Percentiles rank a stretch among this genome's conserved stretches.
phyloP scores from a whole-genome alignment of 2,329 filamentous ascomycete species.

The Hypoxylon sp. region DNA sequence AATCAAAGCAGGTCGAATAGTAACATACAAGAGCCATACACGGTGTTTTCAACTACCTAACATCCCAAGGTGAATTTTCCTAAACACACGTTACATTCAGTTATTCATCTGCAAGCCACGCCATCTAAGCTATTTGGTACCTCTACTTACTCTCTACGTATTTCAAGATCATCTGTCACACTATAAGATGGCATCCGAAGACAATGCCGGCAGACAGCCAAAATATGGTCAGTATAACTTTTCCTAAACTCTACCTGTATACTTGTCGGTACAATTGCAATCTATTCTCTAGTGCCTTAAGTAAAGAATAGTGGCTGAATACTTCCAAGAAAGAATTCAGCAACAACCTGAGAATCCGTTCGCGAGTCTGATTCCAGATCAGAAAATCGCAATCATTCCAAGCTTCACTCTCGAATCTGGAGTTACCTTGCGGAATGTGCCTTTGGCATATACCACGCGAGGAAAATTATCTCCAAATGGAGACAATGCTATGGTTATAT shows the following conservation, averaged over 20 bases:
- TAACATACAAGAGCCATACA: constrained; percentile 8
- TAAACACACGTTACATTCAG: constrained; percentile 7
- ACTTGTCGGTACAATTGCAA: constrained; percentile 5
- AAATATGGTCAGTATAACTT: constrained; percentile 55
- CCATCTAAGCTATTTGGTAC: constrained; percentile 15
- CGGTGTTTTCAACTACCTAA: constrained; percentile 10
- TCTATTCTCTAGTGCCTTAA: constrained; percentile 4
- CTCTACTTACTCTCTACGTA: constrained; percentile 10
- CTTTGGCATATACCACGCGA: constrained; percentile 77
- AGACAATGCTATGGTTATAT: constrained; percentile 82
- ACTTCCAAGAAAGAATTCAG: constrained; percentile 74
- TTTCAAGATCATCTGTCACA: constrained; percentile 1
- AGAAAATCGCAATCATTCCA: constrained; percentile 88
- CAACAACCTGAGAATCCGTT: constrained; percentile 94
- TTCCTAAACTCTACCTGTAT: constrained; percentile 12
- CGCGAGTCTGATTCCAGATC: constrained; percentile 86
- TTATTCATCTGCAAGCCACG: constrained; percentile 6
- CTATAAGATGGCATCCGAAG: constrained; percentile 50
- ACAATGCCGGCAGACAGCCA: constrained; percentile 42
- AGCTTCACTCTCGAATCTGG: constrained; percentile 95
- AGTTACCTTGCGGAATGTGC: constrained; percentile 82
- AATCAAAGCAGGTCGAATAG: constrained; percentile 20
- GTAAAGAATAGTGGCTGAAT: constrained; percentile 70
- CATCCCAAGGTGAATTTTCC: constrained; percentile 2
- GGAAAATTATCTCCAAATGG: constrained; percentile 71